These are phyloP conservation scores for Neospora caninum DNA, from an alignment of 169 alveolate species.

Conservation along the genomic window DNA sequence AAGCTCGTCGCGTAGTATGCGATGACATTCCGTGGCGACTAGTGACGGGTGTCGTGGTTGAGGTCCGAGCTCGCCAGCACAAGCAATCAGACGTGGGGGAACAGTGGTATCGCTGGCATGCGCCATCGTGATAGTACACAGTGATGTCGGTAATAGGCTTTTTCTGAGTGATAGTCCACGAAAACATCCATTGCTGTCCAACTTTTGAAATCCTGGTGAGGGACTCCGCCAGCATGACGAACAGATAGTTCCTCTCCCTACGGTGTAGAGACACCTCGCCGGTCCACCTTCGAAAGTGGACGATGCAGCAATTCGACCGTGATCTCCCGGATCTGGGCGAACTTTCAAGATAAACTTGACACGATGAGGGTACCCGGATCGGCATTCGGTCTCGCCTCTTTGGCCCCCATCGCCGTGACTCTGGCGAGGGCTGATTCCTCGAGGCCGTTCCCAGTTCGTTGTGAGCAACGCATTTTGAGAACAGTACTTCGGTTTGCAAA, in stretches of 20 bases:
- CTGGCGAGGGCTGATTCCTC: neutral
- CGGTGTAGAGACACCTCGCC: neutral
- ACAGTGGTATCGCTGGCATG: neutral
- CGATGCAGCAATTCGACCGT: too few species aligned
- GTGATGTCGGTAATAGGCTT: neutral
- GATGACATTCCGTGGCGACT: neutral
- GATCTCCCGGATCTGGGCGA: neutral
- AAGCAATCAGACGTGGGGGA: neutral
- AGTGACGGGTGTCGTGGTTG: neutral
- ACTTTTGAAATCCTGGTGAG: neutral
- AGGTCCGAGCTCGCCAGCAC: neutral
- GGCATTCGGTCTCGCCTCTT: neutral
- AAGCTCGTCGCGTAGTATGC: neutral
- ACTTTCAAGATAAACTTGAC: neutral
- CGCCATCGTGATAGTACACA: neutral
- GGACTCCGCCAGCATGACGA: neutral
- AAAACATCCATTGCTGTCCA: neutral
- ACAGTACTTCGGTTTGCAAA: neutral
- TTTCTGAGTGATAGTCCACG: neutral
- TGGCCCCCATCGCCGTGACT: neutral
- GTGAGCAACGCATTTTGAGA: neutral
- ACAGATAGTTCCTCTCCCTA: neutral
- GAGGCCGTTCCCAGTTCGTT: constrained; percentile 2
- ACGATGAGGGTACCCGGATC: neutral
- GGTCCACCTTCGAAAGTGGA: too few species aligned